Percentiles rank a stretch among this genome's conserved stretches.
phyloP scores from a whole-genome alignment of 805 yeast species.

The Lachancea dasiensis region DNA sequence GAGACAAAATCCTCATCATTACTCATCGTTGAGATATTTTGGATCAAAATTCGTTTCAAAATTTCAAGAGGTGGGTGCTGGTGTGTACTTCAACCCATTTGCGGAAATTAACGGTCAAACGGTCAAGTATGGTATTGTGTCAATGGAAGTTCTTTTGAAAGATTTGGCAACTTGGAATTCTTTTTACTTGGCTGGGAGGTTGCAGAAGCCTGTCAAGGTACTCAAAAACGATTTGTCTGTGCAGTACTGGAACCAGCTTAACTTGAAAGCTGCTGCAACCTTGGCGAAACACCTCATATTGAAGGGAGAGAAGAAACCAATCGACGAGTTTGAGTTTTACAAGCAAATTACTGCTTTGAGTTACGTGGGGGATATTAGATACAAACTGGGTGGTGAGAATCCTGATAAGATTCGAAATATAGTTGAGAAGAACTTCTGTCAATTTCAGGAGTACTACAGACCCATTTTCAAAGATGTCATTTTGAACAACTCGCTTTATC shows the following conservation, averaged over 20 bases:
- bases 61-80: constrained; percentile 73
- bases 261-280: constrained; percentile 71
- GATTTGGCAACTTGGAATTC: constrained; percentile 85
- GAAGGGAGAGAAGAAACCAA: constrained; percentile 32
- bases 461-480: constrained; percentile 45
- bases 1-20: constrained; percentile 63
- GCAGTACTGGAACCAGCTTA: constrained; percentile 64
- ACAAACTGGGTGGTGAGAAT: constrained; percentile 82
- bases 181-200: constrained; percentile 82
- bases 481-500: constrained; percentile 26
- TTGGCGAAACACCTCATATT: constrained; percentile 39
- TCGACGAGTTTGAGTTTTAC: constrained; percentile 63
- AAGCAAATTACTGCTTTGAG: constrained; percentile 73
- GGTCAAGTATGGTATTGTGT: constrained; percentile 84
- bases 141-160: constrained; percentile 48
- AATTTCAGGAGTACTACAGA: constrained; percentile 67
- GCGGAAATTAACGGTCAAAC: constrained; percentile 53
- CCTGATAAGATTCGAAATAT: constrained; percentile 84
- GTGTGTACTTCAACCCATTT: constrained; percentile 91
- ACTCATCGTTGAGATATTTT: constrained; percentile 57
- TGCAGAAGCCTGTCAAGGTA: constrained; percentile 88
- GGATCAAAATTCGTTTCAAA: constrained; percentile 54
- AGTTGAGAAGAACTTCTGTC: constrained; percentile 64
- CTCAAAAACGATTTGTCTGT: constrained; percentile 59
- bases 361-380: constrained; percentile 86